Evolutionary conservation across 1,139 yeast genomes (phyloP).

Genomic region (Trichomonascaceae sp.): DNA sequence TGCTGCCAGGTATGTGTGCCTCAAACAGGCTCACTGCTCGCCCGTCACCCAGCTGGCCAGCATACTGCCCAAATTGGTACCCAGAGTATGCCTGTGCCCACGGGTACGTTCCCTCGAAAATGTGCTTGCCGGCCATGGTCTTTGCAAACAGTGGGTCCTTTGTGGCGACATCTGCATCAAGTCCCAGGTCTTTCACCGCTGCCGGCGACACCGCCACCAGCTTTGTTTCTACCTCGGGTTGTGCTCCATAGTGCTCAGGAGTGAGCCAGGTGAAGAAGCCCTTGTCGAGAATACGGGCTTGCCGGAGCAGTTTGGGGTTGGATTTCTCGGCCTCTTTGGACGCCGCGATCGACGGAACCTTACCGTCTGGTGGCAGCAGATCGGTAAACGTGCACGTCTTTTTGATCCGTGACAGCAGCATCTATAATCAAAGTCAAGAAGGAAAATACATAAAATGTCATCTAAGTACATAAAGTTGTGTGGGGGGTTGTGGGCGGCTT

Average conservation of each 20-base stretch:
- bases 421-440: too few relatives aligned
- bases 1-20: conserved; percentile 30
- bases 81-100: conserved; percentile 93
- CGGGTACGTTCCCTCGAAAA: conserved; percentile 42
- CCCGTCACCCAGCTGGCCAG: conserved; percentile 96
- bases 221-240: conserved; percentile 26
- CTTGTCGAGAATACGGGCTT: conserved; percentile 43
- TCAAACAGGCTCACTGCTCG: conserved; percentile 76
- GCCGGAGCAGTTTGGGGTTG: conserved; percentile 28
- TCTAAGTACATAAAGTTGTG: too few relatives aligned
- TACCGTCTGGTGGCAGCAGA: conserved; percentile 44
- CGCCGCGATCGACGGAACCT: conserved; percentile 37
- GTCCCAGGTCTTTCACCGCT: conserved; percentile 51
- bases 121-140: conserved; percentile 44
- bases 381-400: conserved; percentile 30
- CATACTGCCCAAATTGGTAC: conserved; percentile 91
- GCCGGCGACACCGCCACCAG: conserved; percentile 46
- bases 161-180: conserved; percentile 30
- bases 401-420: too few relatives aligned
- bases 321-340: conserved; percentile 40
- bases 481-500: too few relatives aligned
- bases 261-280: conserved; percentile 58
- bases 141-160: conserved; percentile 36
- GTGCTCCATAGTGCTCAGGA: conserved; percentile 13
- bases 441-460: too few relatives aligned